Percentiles rank a stretch among this genome's conserved stretches.
phyloP scores from a whole-genome alignment of 768 basidiomycete species.

The Termitomyces titanicus region DNA sequence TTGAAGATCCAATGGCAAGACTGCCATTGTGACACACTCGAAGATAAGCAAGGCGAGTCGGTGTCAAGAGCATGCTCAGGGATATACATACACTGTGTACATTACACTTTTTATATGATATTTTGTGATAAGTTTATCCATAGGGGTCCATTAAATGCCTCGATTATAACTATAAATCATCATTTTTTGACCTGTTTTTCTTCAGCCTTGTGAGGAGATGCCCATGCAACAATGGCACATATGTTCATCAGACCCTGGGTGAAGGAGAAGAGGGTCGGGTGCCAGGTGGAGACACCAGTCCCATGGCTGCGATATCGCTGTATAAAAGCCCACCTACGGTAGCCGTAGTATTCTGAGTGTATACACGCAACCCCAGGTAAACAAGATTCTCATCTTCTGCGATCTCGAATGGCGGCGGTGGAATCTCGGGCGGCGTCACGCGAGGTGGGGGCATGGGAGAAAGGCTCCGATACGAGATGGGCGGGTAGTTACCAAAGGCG shows the following conservation, averaged over 20 bases:
- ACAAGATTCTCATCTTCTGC: constrained; percentile 35
- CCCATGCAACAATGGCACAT: neutral
- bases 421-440: neutral
- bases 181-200: no score
- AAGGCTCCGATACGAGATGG: neutral
- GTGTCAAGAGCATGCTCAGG: no score
- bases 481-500: neutral
- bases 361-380: constrained; percentile 36
- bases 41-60: no score
- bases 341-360: constrained; percentile 40
- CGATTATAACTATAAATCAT: no score
- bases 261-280: constrained; percentile 3
- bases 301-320: constrained; percentile 2
- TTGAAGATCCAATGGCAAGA: no score
- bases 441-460: constrained; percentile 4
- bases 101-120: no score
- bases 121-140: no score
- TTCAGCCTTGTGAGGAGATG: no score
- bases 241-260: no score
- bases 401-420: constrained; percentile 13
- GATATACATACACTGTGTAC: no score
- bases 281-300: neutral
- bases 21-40: no score
- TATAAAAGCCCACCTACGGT: constrained; percentile 25
- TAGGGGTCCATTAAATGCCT: no score